Evolutionary conservation across 805 yeast genomes (phyloP).

Genomic region (Lachancea nothofagi): DNA sequence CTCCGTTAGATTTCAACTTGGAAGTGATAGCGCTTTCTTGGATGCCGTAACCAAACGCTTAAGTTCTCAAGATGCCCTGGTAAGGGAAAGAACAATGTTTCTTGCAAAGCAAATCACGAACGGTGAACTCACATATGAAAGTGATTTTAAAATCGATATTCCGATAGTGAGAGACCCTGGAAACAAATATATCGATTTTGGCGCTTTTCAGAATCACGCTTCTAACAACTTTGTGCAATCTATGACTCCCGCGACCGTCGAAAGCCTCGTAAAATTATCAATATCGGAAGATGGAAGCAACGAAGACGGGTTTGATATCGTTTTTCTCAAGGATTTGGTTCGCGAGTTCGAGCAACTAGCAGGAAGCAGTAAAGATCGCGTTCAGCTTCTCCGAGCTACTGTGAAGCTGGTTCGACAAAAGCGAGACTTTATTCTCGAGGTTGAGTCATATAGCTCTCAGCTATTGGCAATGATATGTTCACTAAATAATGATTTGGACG

Average conservation of each 20-base stretch:
- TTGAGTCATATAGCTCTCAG: conserved; percentile 50
- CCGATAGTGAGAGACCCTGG: conserved; percentile 14
- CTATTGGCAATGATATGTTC: conserved; percentile 49
- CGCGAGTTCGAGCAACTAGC: conserved; percentile 45
- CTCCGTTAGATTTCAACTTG: conserved; percentile 10
- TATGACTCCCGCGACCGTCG: background rate
- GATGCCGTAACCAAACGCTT: conserved; percentile 29
- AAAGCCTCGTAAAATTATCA: background rate
- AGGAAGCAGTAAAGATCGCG: conserved; percentile 35
- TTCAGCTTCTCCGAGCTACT: conserved; percentile 41
- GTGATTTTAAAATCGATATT: conserved; percentile 20
- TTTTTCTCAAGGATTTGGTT: conserved; percentile 70
- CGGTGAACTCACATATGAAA: conserved; percentile 26
- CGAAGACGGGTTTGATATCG: conserved; percentile 44
- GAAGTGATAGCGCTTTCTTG: conserved; percentile 20
- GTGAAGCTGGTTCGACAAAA: conserved; percentile 59
- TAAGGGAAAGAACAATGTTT: conserved; percentile 33
- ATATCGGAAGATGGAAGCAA: conserved; percentile 24
- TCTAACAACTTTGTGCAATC: background rate
- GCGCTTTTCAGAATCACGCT: background rate
- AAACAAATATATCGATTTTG: background rate
- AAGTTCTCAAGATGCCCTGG: conserved; percentile 15
- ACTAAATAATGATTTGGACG: conserved; percentile 51
- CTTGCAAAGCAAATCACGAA: conserved; percentile 28
- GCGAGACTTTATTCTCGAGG: conserved; percentile 51